Percentiles rank a stretch among this genome's conserved stretches.
Evolutionary conservation across 2,329 filamentous ascomycete species (phyloP).

Genomic region (Ophiostoma novo-ulmi): DNA sequence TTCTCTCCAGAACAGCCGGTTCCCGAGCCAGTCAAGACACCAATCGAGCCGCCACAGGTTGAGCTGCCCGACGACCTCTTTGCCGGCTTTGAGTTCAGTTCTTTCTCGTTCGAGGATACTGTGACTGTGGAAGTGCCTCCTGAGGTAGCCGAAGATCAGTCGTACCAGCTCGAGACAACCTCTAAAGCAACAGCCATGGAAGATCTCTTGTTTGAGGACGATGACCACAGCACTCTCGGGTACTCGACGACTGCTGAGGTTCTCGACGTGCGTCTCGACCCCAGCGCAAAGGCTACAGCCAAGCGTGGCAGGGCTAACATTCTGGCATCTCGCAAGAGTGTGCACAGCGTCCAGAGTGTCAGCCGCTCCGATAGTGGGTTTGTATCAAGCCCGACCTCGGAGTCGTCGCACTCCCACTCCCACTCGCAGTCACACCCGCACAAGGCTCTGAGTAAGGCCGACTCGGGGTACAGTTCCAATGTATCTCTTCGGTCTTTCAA

Average conservation of each 20-base stretch:
- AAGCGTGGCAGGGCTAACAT: slow-evolving; percentile 17
- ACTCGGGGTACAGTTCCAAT: slow-evolving; percentile 59
- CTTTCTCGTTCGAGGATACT: slow-evolving; percentile 35
- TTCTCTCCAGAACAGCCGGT: neutral
- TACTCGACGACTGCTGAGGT: slow-evolving; percentile 35
- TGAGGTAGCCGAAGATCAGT: slow-evolving; percentile 32
- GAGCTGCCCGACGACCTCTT: slow-evolving; percentile 26
- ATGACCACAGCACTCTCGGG: slow-evolving; percentile 36
- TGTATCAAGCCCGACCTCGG: slow-evolving; percentile 43
- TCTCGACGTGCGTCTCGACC: slow-evolving; percentile 41
- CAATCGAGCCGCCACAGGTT: slow-evolving; percentile 21
- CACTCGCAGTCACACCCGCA: slow-evolving; percentile 24
- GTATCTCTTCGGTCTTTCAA: slow-evolving; percentile 52
- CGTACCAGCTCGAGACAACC: slow-evolving; percentile 12
- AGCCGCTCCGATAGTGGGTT: slow-evolving; percentile 47
- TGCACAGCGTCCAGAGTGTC: slow-evolving; percentile 21
- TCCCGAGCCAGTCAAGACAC: neutral
- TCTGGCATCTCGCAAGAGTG: slow-evolving; percentile 18
- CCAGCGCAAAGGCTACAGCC: slow-evolving; percentile 40
- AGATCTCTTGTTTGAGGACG: slow-evolving; percentile 35
- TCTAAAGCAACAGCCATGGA: slow-evolving; percentile 42
- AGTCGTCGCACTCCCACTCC: slow-evolving; percentile 31
- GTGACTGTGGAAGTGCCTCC: slow-evolving; percentile 25
- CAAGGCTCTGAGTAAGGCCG: slow-evolving; percentile 50
- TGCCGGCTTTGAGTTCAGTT: slow-evolving; percentile 33